Conservation (phyloP, 1,284 basidiomycete genomes). For the Moesziomyces parantarcticus region DNA sequence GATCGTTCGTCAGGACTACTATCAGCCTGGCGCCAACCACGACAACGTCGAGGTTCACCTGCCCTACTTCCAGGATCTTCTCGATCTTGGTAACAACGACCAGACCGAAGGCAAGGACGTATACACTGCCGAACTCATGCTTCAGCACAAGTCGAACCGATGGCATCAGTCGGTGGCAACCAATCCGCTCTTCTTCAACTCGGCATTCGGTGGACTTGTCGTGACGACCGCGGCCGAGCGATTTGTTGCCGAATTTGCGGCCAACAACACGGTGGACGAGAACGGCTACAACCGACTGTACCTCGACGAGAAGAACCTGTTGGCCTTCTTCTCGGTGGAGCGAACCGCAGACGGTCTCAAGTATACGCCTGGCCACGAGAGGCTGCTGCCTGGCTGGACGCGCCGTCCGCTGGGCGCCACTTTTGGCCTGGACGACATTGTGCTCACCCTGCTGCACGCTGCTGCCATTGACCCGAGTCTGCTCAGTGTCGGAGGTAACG, state of each 20-base stretch:
- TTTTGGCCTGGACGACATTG: conserved; percentile 54
- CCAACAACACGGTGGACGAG: conserved; percentile 53
- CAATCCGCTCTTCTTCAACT: conserved; percentile 55
- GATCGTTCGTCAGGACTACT: conserved; percentile 54
- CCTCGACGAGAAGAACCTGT: conserved; percentile 55
- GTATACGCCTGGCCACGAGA: conserved; percentile 57
- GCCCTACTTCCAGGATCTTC: conserved; percentile 55
- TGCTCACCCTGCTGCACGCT: conserved; percentile 44
- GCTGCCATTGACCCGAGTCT: conserved; percentile 41
- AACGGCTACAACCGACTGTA: conserved; percentile 55
- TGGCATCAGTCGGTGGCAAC: conserved; percentile 46
- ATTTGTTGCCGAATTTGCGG: conserved; percentile 55
- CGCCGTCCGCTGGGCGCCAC: conserved; percentile 48
- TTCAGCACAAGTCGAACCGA: conserved; percentile 46
- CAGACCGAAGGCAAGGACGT: conserved; percentile 43
- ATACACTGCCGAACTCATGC: conserved; percentile 48
- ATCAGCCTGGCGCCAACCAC: conserved; percentile 46
- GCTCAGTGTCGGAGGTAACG: conserved; percentile 51
- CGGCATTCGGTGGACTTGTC: conserved; percentile 51
- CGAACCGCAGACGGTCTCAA: conserved; percentile 26
- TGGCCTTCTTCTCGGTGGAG: conserved; percentile 53
- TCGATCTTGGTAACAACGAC: conserved; percentile 48
- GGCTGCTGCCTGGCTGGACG: conserved; percentile 40
- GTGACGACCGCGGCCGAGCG: conserved; percentile 54
- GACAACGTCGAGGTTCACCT: conserved; percentile 46